Evolutionary conservation across 306 rosid species (phyloP).

Genomic region (Crotalaria pallida): DNA sequence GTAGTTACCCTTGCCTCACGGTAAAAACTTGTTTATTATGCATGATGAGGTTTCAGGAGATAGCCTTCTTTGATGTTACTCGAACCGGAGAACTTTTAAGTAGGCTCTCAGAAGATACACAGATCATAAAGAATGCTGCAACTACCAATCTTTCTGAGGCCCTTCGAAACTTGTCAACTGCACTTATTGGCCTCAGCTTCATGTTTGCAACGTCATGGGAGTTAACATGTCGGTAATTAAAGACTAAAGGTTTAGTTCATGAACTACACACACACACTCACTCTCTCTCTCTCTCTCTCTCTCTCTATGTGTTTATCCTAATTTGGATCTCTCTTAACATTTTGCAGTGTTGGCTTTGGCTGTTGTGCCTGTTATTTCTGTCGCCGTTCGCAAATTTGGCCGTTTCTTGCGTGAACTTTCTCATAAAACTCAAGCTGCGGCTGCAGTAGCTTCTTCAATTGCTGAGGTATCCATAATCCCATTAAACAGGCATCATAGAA

Average conservation of each 20-base stretch:
- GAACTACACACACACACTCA: not conserved
- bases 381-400: constrained; percentile 72
- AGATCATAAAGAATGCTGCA: constrained; percentile 80
- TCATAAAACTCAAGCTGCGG: constrained; percentile 81
- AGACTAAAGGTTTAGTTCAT: not conserved
- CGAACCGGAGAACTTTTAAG: constrained; percentile 82
- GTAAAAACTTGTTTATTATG: constrained; percentile 7
- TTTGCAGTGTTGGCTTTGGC: constrained; percentile 62
- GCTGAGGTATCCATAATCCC: constrained; percentile 52
- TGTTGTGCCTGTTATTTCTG: constrained; percentile 70
- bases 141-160: constrained; percentile 91
- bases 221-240: constrained; percentile 58
- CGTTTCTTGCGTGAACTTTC: constrained; percentile 80
- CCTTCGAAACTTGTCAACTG: constrained; percentile 59
- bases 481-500: not conserved
- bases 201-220: constrained; percentile 79
- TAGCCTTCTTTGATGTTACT: constrained; percentile 80
- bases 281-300: not conserved
- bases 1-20: not conserved
- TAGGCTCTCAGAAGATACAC: constrained; percentile 84
- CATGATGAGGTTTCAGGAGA: constrained; percentile 51
- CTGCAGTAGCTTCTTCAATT: constrained; percentile 73
- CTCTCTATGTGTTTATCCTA: constrained; percentile 14
- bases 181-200: constrained; percentile 62
- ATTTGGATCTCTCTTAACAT: constrained; percentile 7